phyloP scores from a whole-genome alignment of 108 stramenopile genomes.

The Cyclostephanos tholiformis region DNA sequence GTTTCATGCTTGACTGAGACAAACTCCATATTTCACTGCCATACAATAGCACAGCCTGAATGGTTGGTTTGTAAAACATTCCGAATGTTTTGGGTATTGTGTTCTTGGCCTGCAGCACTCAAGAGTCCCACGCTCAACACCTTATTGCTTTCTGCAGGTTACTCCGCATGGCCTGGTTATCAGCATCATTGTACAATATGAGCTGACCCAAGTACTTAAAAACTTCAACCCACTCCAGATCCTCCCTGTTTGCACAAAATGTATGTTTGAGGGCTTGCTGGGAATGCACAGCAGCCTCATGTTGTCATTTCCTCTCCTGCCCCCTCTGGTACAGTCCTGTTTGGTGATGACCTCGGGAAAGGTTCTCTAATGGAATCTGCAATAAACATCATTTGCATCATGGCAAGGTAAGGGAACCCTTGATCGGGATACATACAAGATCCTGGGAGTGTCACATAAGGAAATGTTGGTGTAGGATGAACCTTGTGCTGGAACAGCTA shows the following conservation, averaged over 20 bases:
- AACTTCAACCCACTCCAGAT: too few species aligned
- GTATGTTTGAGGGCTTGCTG: background rate
- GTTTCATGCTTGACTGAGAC: background rate
- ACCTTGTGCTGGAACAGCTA: too few species aligned
- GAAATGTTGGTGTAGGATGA: too few species aligned
- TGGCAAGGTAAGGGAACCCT: too few species aligned
- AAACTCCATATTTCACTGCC: conserved; percentile 29
- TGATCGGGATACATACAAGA: too few species aligned
- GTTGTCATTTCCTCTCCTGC: background rate
- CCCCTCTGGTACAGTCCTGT: background rate
- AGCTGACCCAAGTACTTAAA: too few species aligned
- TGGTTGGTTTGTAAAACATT: conserved; percentile 22
- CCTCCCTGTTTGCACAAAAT: background rate
- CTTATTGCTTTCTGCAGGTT: conserved; percentile 21
- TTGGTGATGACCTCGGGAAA: background rate
- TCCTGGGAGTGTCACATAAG: too few species aligned
- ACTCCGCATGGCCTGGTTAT: conserved; percentile 13
- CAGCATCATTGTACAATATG: conserved; percentile 8
- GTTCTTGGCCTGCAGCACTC: too few species aligned
- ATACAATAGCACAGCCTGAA: conserved; percentile 35
- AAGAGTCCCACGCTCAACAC: too few species aligned
- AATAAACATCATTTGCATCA: too few species aligned
- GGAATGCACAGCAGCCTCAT: background rate
- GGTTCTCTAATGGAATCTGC: background rate
- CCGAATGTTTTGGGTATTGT: background rate